A percentile compares a stretch with the other conserved stretches of the same genome.
Evolutionary conservation across 139 green algal genomes (phyloP).

Genomic region (Asterochloris sp.): DNA sequence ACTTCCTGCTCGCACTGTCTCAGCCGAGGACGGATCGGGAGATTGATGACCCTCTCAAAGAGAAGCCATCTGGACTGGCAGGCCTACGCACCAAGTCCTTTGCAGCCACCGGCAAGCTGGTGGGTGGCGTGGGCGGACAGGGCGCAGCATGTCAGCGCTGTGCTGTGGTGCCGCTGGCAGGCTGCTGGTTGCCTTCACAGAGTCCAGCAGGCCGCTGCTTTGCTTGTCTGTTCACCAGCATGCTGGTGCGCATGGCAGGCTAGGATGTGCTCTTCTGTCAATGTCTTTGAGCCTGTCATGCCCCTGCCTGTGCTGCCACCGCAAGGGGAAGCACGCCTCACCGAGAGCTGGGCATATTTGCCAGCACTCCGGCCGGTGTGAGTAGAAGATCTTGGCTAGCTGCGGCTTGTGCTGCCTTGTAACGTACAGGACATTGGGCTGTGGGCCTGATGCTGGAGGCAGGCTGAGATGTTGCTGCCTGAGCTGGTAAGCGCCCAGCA

Average conservation of each 20-base stretch:
- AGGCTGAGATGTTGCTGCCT: too few relatives aligned
- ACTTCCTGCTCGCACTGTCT: constrained; percentile 43
- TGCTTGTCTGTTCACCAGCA: not conserved
- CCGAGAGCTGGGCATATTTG: too few relatives aligned
- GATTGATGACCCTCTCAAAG: constrained; percentile 14
- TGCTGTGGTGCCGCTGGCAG: not conserved
- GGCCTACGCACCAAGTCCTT: constrained; percentile 16
- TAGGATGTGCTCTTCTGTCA: not conserved
- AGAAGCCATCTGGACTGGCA: constrained; percentile 9
- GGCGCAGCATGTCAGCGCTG: not conserved
- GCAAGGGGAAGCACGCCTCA: too few relatives aligned
- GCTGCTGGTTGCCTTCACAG: too few relatives aligned
- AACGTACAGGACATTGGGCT: too few relatives aligned
- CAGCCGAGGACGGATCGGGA: constrained; percentile 23
- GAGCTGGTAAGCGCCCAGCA: too few relatives aligned
- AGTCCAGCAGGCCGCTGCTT: not conserved
- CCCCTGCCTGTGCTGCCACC: constrained; percentile 7
- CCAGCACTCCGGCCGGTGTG: too few relatives aligned
- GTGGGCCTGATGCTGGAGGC: too few relatives aligned
- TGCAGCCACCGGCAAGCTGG: constrained; percentile 1
- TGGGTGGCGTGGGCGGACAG: not conserved
- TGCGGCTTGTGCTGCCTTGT: too few relatives aligned
- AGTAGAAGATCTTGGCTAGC: too few relatives aligned
- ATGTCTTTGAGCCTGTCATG: constrained; percentile 13
- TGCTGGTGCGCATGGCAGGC: not conserved